These are phyloP conservation scores for Leishmania aethiopica DNA, from an alignment of 208 protist species.

Conservation along the genomic window DNA sequence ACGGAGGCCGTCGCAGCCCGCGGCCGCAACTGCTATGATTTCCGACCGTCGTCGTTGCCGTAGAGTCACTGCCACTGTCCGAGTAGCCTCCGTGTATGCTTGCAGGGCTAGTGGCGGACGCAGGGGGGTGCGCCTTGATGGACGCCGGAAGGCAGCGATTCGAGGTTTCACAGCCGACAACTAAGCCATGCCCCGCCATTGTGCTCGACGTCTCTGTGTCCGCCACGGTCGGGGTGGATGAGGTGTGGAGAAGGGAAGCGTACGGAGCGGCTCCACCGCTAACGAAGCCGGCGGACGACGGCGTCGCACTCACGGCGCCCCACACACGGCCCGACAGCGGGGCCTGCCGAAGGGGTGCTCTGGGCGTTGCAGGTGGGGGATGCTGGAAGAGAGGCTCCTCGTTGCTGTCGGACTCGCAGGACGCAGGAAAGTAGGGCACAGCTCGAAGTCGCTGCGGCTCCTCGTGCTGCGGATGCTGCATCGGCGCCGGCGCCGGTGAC, in stretches of 20 bases:
- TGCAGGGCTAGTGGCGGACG: not conserved
- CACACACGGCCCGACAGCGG: slow-evolving; percentile 4
- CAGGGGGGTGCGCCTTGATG: not conserved
- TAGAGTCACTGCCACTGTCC: not conserved
- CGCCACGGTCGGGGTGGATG: not conserved
- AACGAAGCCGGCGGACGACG: not conserved
- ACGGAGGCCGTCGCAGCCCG: not conserved
- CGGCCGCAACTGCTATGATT: not conserved
- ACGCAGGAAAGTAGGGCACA: not conserved
- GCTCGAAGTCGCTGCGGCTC: not conserved
- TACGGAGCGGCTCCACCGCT: slow-evolving; percentile 1
- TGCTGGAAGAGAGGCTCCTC: slow-evolving; percentile 29
- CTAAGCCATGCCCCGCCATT: slow-evolving; percentile 15
- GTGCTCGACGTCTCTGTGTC: slow-evolving; percentile 6
- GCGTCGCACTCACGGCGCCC: slow-evolving; percentile 16
- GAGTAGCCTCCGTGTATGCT: not conserved
- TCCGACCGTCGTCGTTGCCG: not conserved
- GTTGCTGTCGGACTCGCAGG: slow-evolving; percentile 35
- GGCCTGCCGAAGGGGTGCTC: not conserved
- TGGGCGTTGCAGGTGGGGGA: slow-evolving; percentile 1
- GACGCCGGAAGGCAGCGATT: not conserved
- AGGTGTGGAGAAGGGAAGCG: slow-evolving; percentile 6
- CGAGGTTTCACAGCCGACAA: slow-evolving; percentile 12
- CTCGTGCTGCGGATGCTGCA: not conserved
- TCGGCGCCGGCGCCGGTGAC: not conserved